A percentile compares a stretch with the other conserved stretches of the same genome.
Conservation (phyloP, 257 asterid genomes). For the Eustoma russellianum region DNA sequence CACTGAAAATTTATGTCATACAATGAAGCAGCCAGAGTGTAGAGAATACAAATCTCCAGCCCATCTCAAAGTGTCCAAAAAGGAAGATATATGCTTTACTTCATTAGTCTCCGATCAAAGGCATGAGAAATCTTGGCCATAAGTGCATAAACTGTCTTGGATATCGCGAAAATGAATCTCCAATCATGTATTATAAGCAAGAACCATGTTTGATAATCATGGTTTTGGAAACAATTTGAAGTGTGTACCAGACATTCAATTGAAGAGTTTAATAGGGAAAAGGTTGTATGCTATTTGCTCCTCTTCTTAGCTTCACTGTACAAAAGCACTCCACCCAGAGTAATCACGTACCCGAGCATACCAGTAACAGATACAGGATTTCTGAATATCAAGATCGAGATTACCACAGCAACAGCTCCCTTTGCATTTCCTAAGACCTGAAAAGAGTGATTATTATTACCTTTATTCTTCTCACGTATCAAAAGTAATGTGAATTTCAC, state of each 20-base stretch:
- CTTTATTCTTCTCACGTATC: neutral
- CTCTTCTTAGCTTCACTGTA: constrained; percentile 28
- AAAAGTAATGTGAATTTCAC: neutral
- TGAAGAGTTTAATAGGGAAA: no score
- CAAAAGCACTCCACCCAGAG: constrained; percentile 24
- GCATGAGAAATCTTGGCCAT: no score
- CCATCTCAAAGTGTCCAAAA: no score
- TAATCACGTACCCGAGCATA: constrained; percentile 24
- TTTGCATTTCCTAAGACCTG: constrained; percentile 34
- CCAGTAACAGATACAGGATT: constrained; percentile 28
- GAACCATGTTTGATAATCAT: neutral
- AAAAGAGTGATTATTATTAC: constrained; percentile 1
- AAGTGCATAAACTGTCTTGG: no score
- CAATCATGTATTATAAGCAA: neutral
- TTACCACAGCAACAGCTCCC: constrained; percentile 29
- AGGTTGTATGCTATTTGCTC: constrained; percentile 9
- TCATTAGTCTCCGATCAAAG: no score
- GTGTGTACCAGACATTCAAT: neutral
- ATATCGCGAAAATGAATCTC: neutral
- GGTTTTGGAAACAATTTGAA: neutral
- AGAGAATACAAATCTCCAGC: no score
- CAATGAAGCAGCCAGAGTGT: no score
- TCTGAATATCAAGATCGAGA: constrained; percentile 25
- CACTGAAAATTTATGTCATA: no score
- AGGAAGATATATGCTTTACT: no score